Base-by-base conservation (phyloP, 2,329 filamentous ascomycete species). In the Raffaelea arxii region DNA sequence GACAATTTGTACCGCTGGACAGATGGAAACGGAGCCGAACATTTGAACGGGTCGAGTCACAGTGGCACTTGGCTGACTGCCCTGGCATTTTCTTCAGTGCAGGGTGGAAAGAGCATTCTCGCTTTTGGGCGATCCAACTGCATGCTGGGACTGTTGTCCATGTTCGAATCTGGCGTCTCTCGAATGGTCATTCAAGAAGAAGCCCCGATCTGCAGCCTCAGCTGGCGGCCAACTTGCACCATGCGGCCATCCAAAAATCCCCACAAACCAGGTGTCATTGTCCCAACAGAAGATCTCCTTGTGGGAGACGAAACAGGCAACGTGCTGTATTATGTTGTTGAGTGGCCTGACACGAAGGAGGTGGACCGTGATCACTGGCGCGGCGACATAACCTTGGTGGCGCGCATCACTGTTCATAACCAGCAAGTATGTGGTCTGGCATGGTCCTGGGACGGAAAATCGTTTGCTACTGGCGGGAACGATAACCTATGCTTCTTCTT, bases 381-480 rank as follows among this genome's bases (percentile, higher is more conserved):
- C 25, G 89, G 90, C 14, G 75, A 80, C 27, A 82, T 94, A 69
- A 86, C 77, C 2, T 70, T 96, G 22, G 68, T 95, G 44, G 82
- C 84, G 21, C 81, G 82, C 53, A 82, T 97, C 55, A 74, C 74
- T 25, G 78, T 87, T 7, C 91, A 97, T 60, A 78, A 74, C 2
- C 89, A 96, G 63, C 90, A 97, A 59, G 83, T 98, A 46, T 98
- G 92, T 58, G 91, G 91, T 2, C 70, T 98, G n/a, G 77, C 86
- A 3, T 97, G 90, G 87, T 90, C 88, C 4, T 69, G 71, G 3
- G 79, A 86, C 56, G 88, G 88, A 4, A 72, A 73, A 3, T 73
- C 81, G 30, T 90, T 98, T 60, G 88, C 87, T 14, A 89, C 86
- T 4, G 90, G 92, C 6, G 88, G 86, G 22, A 97, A 98, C 59